Evolutionary conservation across 192 early-diverging fungal genomes (phyloP), one percentile per base, ranked within the genome.

Genomic region (Linderina pennispora): DNA sequence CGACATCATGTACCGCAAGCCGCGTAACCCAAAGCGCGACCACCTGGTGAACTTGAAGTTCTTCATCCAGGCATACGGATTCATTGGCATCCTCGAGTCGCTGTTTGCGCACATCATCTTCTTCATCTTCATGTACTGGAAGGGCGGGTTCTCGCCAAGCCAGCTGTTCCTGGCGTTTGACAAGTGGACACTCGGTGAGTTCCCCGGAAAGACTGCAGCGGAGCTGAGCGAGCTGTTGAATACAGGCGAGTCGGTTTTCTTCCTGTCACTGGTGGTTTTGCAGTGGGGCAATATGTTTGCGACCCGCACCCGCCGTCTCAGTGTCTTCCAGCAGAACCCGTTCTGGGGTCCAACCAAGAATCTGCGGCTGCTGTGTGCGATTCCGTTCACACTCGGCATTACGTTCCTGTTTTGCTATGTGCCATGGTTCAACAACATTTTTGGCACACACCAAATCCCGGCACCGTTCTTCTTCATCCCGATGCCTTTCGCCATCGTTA

Each of bases 21-120:
- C 89, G 2, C 82, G 89, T 33, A 77, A 78, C 36, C 68, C 83
- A 23, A 77, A 74, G 55, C 77, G 60, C 31, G 82, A 87, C 37
- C 68, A 65, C 23, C 64, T 91, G 23, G 77, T 79, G 14, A 73
- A 84, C 44, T 35, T 36, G 20, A 61, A 74, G 43, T 65, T 86
- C 26, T 75, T 85, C 46, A 24, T 48, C 8, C 83, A 87, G 39
- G 77, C 81, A 14, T 91, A 89, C 64, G 57, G 78, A 9, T 84
- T 87, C 51, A 77, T 86, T 48, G 86, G 88, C 14, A 40, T 75
- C 4, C 71, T 81, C 45, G 75, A 80, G 70, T 62, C 63, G 51
- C 18, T 79, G 13, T 79, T 72, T 36, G 81, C 81, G 21, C 65
- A 77, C 43, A 73, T 65, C 31, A 82, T 88, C 62, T 85, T 75